These are phyloP conservation scores for Vaccinium myrtillus DNA, from an alignment of 148 eudicot species.

Conservation along the genomic window DNA sequence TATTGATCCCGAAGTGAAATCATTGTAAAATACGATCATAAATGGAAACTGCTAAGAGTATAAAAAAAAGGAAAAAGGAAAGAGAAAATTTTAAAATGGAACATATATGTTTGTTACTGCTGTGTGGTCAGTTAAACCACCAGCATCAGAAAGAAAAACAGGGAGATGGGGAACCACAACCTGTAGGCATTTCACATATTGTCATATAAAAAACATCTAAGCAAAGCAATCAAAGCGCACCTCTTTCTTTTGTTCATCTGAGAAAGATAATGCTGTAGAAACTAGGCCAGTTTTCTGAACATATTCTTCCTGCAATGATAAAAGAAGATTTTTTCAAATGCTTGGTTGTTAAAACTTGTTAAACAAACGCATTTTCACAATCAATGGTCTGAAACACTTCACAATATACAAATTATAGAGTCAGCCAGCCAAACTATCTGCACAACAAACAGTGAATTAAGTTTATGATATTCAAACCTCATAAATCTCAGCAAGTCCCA, in stretches of 20 bases:
- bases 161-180: conserved; percentile 3
- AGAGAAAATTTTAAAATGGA: not conserved
- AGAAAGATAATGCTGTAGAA: conserved; percentile 55
- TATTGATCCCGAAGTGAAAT: not conserved
- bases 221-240: conserved; percentile 30
- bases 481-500: conserved; percentile 89
- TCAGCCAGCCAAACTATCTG: not conserved
- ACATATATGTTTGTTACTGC: not conserved
- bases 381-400: not conserved
- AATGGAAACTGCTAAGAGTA: not conserved
- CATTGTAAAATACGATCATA: not conserved
- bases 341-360: not conserved
- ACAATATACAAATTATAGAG: not conserved
- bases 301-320: conserved; percentile 76
- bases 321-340: not conserved
- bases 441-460: not conserved
- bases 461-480: conserved; percentile 50
- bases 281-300: conserved; percentile 83
- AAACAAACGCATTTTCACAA: not conserved
- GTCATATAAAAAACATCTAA: not conserved
- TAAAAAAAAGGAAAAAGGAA: not conserved
- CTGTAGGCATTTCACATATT: not conserved
- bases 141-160: not conserved
- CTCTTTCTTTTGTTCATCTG: conserved; percentile 87
- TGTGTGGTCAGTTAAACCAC: conserved; percentile 1